phyloP scores from a whole-genome alignment of 192 early-diverging fungal species.

The Entomortierella lignicola region DNA sequence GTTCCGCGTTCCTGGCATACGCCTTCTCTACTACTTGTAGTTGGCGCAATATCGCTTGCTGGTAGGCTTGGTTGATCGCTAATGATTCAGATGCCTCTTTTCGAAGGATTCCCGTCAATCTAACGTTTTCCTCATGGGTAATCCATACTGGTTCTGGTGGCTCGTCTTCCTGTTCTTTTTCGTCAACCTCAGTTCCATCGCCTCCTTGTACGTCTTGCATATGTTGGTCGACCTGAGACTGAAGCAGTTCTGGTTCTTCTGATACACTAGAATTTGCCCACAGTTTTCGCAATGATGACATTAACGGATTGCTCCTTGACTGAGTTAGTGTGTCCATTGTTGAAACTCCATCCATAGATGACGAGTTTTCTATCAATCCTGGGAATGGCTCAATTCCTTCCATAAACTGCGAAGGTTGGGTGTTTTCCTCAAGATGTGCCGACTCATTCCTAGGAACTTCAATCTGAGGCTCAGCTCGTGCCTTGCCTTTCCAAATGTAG shows the following conservation, averaged over 20 bases:
- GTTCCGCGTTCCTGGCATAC: slow-evolving; percentile 57
- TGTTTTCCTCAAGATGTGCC: too few species aligned
- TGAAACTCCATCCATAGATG: too few species aligned
- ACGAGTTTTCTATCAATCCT: too few species aligned
- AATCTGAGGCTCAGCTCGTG: too few species aligned
- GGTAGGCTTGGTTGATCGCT: slow-evolving; percentile 59
- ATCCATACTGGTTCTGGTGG: background rate
- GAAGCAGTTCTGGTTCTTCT: background rate
- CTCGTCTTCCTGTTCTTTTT: background rate
- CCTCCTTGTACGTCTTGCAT: background rate
- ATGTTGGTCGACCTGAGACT: background rate
- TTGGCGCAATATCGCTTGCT: slow-evolving; percentile 54
- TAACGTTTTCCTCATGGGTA: slow-evolving; percentile 3
- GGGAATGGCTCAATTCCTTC: too few species aligned
- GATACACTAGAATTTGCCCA: too few species aligned
- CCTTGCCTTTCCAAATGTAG: too few species aligned
- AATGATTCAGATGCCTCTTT: slow-evolving; percentile 43
- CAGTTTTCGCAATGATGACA: too few species aligned
- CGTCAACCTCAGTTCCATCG: background rate
- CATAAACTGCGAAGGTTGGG: too few species aligned
- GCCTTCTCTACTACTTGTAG: slow-evolving; percentile 62
- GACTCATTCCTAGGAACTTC: too few species aligned
- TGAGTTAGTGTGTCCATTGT: too few species aligned
- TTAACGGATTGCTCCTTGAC: too few species aligned
- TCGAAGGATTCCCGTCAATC: slow-evolving; percentile 11